Conservation (phyloP, 2,329 filamentous ascomycete species). For the Endocalyx cinctus region DNA sequence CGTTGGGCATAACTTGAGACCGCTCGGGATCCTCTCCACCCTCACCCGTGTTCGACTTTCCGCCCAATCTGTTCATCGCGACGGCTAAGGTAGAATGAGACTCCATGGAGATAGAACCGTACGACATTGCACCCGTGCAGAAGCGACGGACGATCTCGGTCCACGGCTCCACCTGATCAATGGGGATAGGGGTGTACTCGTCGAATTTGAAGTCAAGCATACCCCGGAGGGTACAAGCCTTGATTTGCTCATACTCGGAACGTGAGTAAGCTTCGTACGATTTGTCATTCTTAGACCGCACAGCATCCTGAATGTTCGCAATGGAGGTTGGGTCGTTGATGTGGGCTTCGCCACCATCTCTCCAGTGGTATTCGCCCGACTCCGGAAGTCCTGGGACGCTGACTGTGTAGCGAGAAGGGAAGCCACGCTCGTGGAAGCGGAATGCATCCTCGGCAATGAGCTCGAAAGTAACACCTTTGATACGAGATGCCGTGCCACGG, state of each 20-base stretch:
- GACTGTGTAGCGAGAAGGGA: slow-evolving; percentile 72
- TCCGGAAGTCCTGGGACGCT: slow-evolving; percentile 78
- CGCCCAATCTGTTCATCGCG: slow-evolving; percentile 93
- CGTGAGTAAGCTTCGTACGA: slow-evolving; percentile 95
- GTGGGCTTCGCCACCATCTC: slow-evolving; percentile 91
- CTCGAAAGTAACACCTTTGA: slow-evolving; percentile 90
- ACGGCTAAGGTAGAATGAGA: slow-evolving; percentile 93
- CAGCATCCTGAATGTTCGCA: slow-evolving; percentile 94
- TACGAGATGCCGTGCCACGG: slow-evolving; percentile 87
- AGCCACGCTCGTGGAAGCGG: slow-evolving; percentile 91
- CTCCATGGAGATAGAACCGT: slow-evolving; percentile 98
- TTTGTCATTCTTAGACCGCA: slow-evolving; percentile 96
- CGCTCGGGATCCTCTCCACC: slow-evolving; percentile 94
- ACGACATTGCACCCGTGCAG: slow-evolving; percentile 97
- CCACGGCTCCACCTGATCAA: slow-evolving; percentile 97
- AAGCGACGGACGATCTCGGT: slow-evolving; percentile 96
- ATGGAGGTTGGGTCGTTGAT: slow-evolving; percentile 93
- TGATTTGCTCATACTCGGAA: slow-evolving; percentile 93
- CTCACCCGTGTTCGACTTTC: slow-evolving; percentile 97
- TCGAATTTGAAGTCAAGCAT: slow-evolving; percentile 96
- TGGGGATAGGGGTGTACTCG: slow-evolving; percentile 75
- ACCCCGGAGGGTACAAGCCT: slow-evolving; percentile 89
- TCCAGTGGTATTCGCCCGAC: slow-evolving; percentile 97
- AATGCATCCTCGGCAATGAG: slow-evolving; percentile 91
- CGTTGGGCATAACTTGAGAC: slow-evolving; percentile 79